Evolutionary conservation across 257 asterid genomes (phyloP).

Genomic region (Lantana camara): DNA sequence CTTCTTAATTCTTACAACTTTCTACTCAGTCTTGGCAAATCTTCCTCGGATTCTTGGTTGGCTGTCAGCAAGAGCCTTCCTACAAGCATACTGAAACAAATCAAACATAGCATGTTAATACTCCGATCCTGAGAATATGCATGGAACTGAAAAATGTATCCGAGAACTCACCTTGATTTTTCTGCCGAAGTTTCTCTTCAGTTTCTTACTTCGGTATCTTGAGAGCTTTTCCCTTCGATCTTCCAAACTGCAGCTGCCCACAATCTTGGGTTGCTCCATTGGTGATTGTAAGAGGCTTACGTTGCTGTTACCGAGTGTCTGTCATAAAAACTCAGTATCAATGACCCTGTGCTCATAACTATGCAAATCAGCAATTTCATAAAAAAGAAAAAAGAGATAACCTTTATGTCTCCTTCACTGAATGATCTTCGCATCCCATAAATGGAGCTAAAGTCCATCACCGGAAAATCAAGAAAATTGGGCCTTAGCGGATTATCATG

Average conservation of each 20-base stretch:
- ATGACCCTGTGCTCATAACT: constrained; percentile 47
- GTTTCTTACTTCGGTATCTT: constrained; percentile 82
- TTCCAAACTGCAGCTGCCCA: constrained; percentile 47
- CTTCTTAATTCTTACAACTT: constrained; percentile 41
- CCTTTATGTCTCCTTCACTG: constrained; percentile 98
- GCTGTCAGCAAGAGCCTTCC: constrained; percentile 94
- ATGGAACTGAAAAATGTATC: neutral
- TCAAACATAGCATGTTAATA: constrained; percentile 21
- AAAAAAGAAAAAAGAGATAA: constrained; percentile 33
- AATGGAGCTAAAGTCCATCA: constrained; percentile 64
- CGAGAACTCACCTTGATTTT: constrained; percentile 70
- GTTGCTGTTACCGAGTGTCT: constrained; percentile 62
- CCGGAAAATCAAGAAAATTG: constrained; percentile 67
- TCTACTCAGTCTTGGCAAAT: constrained; percentile 73
- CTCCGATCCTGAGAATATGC: too few relatives aligned
- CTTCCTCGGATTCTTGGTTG: constrained; percentile 95
- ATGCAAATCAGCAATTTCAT: neutral
- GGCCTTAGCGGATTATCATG: constrained; percentile 55
- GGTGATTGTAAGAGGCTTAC: constrained; percentile 46
- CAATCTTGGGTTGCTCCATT: constrained; percentile 39
- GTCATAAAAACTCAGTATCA: constrained; percentile 73
- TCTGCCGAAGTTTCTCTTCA: constrained; percentile 81
- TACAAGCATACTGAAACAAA: constrained; percentile 77
- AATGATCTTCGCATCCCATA: constrained; percentile 87
- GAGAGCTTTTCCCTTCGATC: constrained; percentile 83